Percentiles rank a stretch among this genome's conserved stretches.
These are phyloP conservation scores for Fusarium tjaetaba DNA, from an alignment of 2,329 filamentous ascomycete genomes.

Conservation along the genomic window DNA sequence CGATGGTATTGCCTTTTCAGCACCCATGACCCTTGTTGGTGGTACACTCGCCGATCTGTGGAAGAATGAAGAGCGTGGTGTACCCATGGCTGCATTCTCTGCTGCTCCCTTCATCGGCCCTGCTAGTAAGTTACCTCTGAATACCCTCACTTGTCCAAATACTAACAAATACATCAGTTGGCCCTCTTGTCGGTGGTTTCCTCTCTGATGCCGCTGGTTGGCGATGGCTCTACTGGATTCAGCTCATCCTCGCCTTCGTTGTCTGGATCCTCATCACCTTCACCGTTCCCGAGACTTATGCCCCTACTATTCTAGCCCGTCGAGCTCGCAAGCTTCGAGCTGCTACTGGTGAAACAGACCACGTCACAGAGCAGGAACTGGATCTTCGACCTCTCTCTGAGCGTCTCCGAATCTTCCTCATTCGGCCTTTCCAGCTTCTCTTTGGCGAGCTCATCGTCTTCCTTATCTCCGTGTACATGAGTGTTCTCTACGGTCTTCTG, in stretches of 20 bases:
- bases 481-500: constrained; percentile 77
- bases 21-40: constrained; percentile 86
- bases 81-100: constrained; percentile 87
- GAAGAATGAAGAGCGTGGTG: constrained; percentile 83
- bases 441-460: constrained; percentile 88
- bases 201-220: constrained; percentile 75
- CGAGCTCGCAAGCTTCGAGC: constrained; percentile 78
- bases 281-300: constrained; percentile 91
- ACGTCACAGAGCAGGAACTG: constrained; percentile 84
- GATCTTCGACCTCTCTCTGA: constrained; percentile 76
- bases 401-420: constrained; percentile 76
- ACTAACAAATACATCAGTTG: constrained; percentile 54
- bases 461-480: constrained; percentile 86
- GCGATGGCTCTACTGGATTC: constrained; percentile 90
- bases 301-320: constrained; percentile 77
- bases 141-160: background rate
- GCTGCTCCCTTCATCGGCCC: constrained; percentile 86
- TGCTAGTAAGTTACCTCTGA: constrained; percentile 59
- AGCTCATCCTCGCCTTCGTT: constrained; percentile 76
- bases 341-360: constrained; percentile 71
- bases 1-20: constrained; percentile 85
- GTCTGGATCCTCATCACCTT: constrained; percentile 83
- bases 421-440: constrained; percentile 86
- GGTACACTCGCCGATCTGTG: constrained; percentile 87
- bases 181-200: constrained; percentile 81